Percentiles rank a stretch among this genome's conserved stretches.
Conservation (phyloP, 345 rosid genomes). For the Pugionium cornutum region DNA sequence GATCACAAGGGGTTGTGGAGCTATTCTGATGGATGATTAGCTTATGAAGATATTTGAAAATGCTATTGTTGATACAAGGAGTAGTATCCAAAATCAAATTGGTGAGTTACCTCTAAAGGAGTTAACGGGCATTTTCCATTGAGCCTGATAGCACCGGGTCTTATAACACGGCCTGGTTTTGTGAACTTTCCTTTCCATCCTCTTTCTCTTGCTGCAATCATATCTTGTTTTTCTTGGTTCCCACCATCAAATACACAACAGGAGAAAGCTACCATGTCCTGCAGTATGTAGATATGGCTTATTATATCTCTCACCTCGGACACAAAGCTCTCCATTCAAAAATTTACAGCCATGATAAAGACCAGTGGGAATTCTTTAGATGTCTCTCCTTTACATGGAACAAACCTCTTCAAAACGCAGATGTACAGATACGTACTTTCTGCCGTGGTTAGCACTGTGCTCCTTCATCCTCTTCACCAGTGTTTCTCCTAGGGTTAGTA, state of each 20-base stretch:
- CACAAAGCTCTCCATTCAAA: constrained; percentile 18
- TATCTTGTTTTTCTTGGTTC: constrained; percentile 74
- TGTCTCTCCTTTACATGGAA: constrained; percentile 30
- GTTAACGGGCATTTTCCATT: constrained; percentile 98
- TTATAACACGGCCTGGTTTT: constrained; percentile 92
- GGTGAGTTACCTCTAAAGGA: constrained; percentile 79
- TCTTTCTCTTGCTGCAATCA: constrained; percentile 91
- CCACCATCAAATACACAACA: constrained; percentile 99
- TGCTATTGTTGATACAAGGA: constrained; percentile 8
- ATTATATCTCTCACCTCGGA: background rate
- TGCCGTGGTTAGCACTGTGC: constrained; percentile 70
- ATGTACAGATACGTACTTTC: constrained; percentile 90
- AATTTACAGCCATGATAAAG: constrained; percentile 8
- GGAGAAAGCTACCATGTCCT: constrained; percentile 99
- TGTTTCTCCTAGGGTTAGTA: constrained; percentile 72
- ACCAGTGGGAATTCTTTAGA: constrained; percentile 10
- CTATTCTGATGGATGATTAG: constrained; percentile 15
- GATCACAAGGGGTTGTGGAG: constrained; percentile 21
- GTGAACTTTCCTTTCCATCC: constrained; percentile 99
- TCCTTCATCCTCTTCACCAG: constrained; percentile 97
- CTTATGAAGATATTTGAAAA: constrained; percentile 14
- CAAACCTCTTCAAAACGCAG: constrained; percentile 99
- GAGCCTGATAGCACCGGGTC: constrained; percentile 94
- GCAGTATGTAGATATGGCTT: constrained; percentile 25
- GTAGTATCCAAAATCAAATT: constrained; percentile 19